Base-by-base conservation (phyloP, 768 basidiomycete genomes). In the Naganishia vaughanmartiniae region DNA sequence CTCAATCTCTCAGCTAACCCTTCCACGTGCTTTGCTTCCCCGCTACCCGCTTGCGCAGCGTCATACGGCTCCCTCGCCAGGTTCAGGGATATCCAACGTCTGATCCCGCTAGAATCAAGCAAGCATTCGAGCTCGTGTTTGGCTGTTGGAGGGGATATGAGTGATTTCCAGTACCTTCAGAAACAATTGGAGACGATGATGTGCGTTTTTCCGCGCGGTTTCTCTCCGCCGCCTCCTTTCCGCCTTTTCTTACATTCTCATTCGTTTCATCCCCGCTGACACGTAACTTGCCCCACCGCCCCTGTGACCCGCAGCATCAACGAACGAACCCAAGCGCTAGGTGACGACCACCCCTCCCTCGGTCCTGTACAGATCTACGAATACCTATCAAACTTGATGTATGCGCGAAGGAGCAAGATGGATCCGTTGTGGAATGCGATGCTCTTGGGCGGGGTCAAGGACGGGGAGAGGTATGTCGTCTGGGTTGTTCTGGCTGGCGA, bases 51-150 rank as follows among this genome's bases (percentile, higher is more conserved):
- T 28, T 63, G 19, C 21, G 53, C 72, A 92, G 93, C 92, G 14
- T 98, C 96, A 0, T 98, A 97, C 77, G 95, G 96, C 72, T 97
- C 95, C 9, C 89, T 98, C 60, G 93, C 96, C 1, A 89, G 94
- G 39, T 96, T 96, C 87, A 93, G 92, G 84, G 92, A 94, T 77
- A 84, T 98, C 70, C 87, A 90, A 74, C 91, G 96, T 81, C 86
- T 99, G 31, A 89, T 91, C 77, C 81, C 90, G 4, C 56, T 72
- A 0, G 67, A 66, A 34, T 66, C 88, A 12, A 54, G 60, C 39
- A 63, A 63, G 42, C 30, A 15, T 9, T 63, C 60, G 39, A 63
- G 60, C 42, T 45, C 60, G 30, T 69, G 68, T 34, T 84, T 99
- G 75, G 96, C 92, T 26, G 95, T 91, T 2, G 88, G 92, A 19